Conservation (phyloP, 2,329 filamentous ascomycete species). For the Drechmeria coniospora region DNA sequence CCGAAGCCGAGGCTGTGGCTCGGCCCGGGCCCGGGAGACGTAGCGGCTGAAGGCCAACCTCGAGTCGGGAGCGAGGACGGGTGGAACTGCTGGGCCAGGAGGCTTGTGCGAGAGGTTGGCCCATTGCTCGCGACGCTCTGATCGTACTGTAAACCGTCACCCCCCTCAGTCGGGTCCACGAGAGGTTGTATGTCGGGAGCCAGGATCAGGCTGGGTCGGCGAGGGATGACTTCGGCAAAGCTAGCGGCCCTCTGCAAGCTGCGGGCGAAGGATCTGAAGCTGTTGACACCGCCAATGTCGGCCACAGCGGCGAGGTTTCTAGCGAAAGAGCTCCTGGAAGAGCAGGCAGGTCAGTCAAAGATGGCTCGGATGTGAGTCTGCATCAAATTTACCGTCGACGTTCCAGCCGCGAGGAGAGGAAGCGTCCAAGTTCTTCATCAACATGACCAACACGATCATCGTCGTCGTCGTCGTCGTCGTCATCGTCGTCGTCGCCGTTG, state of each 20-base stretch:
- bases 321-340: slow-evolving; percentile 40
- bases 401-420: too few relatives aligned
- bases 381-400: slow-evolving; percentile 14
- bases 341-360: neutral
- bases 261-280: slow-evolving; percentile 80
- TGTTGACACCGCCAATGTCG: slow-evolving; percentile 81
- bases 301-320: slow-evolving; percentile 40
- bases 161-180: slow-evolving; percentile 4
- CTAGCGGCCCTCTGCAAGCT: slow-evolving; percentile 84
- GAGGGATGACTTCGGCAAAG: slow-evolving; percentile 77
- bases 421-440: too few relatives aligned
- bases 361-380: neutral
- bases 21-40: slow-evolving; percentile 7
- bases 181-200: slow-evolving; percentile 32
- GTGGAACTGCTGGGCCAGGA: slow-evolving; percentile 38
- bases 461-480: slow-evolving; percentile 12
- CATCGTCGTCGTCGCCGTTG: slow-evolving; percentile 18
- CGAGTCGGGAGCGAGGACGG: slow-evolving; percentile 14
- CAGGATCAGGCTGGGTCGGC: slow-evolving; percentile 58
- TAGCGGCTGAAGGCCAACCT: neutral
- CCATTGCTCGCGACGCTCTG: slow-evolving; percentile 23
- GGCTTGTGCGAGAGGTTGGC: slow-evolving; percentile 21
- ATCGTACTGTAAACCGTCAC: slow-evolving; percentile 23
- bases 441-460: slow-evolving; percentile 7
- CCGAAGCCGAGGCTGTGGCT: slow-evolving; percentile 8